Percentiles rank a stretch among this genome's conserved stretches.
Conservation (phyloP, 2,329 filamentous ascomycete genomes). For the Neonectria neomacrospora region DNA sequence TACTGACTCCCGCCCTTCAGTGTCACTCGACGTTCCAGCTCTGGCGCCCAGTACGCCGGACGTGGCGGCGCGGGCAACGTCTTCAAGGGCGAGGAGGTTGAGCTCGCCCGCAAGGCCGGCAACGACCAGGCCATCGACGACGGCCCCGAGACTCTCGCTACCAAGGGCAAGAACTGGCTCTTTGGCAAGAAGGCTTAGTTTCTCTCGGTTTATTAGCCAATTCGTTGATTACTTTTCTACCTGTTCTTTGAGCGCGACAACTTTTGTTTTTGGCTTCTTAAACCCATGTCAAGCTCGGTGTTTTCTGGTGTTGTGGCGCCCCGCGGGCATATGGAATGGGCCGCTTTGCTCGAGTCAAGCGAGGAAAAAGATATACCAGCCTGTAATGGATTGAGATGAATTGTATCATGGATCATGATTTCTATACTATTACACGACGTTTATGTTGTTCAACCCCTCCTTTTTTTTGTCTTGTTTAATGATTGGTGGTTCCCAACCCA, state of each 20-base stretch:
- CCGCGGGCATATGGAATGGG: constrained; percentile 20
- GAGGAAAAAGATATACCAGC: constrained; percentile 39
- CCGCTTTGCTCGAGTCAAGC: constrained; percentile 15
- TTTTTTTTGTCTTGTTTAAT: constrained; percentile 18
- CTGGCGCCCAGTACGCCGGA: constrained; percentile 73
- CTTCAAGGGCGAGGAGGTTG: constrained; percentile 59
- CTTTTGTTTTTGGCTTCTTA: constrained; percentile 3
- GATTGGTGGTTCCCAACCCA: constrained; percentile 1
- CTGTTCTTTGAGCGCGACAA: not conserved
- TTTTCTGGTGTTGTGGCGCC: constrained; percentile 38
- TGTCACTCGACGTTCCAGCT: constrained; percentile 65
- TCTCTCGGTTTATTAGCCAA: not conserved
- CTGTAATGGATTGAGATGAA: constrained; percentile 26
- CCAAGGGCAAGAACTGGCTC: constrained; percentile 62
- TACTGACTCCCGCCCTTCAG: constrained; percentile 48
- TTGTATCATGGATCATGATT: constrained; percentile 30
- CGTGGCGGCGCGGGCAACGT: constrained; percentile 82
- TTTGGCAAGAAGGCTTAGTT: constrained; percentile 60
- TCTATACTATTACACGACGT: constrained; percentile 37
- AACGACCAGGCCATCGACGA: constrained; percentile 51
- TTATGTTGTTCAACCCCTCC: constrained; percentile 26
- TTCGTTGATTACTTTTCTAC: not conserved
- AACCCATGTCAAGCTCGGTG: constrained; percentile 37
- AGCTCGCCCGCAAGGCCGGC: constrained; percentile 44
- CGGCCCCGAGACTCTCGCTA: constrained; percentile 42